Evolutionary conservation across 2,329 filamentous ascomycete genomes (phyloP).

Genomic region (Tolypocladium sp.): DNA sequence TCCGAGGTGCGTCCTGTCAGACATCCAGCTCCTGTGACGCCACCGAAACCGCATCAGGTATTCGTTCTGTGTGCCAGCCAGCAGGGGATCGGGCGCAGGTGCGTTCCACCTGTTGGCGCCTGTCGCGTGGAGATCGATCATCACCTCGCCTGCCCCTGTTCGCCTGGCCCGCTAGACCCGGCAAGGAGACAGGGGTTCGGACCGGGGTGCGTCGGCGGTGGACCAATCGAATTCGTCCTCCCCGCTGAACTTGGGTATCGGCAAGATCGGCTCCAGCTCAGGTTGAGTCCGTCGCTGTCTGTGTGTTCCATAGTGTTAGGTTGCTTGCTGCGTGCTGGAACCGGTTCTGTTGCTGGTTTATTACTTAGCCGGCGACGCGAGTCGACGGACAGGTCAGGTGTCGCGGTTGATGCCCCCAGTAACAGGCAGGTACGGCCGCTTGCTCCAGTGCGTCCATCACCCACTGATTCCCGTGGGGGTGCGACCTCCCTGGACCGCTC

Average conservation of each 20-base stretch:
- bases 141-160: neutral
- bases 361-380: neutral
- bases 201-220: neutral
- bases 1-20: neutral
- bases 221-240: constrained; percentile 1
- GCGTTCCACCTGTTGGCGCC: too few species aligned
- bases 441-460: neutral
- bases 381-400: neutral
- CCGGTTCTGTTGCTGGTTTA: neutral
- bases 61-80: too few species aligned
- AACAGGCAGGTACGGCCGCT: neutral
- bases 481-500: neutral
- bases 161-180: neutral
- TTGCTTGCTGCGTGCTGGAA: neutral
- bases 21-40: neutral
- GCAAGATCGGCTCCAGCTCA: neutral
- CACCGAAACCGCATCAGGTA: neutral
- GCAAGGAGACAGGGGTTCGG: neutral
- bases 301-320: neutral
- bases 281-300: neutral
- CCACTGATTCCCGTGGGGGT: neutral
- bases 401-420: neutral
- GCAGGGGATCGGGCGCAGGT: too few species aligned
- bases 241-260: constrained; percentile 1
- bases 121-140: neutral